Conservation (phyloP, 1,139 yeast genomes). For the Arxiozyma slooffiae region DNA sequence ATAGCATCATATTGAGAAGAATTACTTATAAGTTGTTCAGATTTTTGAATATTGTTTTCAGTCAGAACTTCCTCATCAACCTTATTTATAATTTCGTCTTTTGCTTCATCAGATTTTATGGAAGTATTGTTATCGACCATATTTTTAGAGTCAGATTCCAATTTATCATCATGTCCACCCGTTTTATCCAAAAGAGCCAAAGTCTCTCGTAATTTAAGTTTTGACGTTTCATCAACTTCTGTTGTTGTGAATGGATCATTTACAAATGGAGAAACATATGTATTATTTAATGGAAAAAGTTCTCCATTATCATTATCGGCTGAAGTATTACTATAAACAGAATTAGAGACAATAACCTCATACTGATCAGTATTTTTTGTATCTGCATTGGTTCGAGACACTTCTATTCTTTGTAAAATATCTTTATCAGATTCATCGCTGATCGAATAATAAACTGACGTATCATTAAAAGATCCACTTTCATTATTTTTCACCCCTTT, state of each 20-base stretch:
- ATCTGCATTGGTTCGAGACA: background rate
- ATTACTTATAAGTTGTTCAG: background rate
- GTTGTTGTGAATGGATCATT: slow-evolving; percentile 11
- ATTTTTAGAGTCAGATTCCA: background rate
- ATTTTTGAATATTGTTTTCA: background rate
- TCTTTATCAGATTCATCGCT: background rate
- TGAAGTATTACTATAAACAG: slow-evolving; percentile 16
- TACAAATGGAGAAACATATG: slow-evolving; percentile 17
- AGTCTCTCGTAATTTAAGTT: slow-evolving; percentile 9
- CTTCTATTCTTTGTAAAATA: background rate
- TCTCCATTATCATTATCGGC: slow-evolving; percentile 9
- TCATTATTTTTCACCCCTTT: background rate
- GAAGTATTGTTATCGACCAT: background rate
- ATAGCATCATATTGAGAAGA: background rate
- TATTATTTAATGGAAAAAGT: slow-evolving; percentile 3
- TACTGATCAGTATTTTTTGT: slow-evolving; percentile 5
- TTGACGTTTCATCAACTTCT: slow-evolving; percentile 2
- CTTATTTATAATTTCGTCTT: no score
- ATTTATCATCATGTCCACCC: background rate
- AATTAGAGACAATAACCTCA: slow-evolving; percentile 13
- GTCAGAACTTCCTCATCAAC: no score
- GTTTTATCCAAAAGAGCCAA: slow-evolving; percentile 6
- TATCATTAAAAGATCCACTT: background rate
- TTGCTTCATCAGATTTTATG: background rate
- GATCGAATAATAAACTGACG: background rate